These are phyloP conservation scores for Leccinum barrowsii DNA, from an alignment of 768 basidiomycete species.

Conservation along the genomic window DNA sequence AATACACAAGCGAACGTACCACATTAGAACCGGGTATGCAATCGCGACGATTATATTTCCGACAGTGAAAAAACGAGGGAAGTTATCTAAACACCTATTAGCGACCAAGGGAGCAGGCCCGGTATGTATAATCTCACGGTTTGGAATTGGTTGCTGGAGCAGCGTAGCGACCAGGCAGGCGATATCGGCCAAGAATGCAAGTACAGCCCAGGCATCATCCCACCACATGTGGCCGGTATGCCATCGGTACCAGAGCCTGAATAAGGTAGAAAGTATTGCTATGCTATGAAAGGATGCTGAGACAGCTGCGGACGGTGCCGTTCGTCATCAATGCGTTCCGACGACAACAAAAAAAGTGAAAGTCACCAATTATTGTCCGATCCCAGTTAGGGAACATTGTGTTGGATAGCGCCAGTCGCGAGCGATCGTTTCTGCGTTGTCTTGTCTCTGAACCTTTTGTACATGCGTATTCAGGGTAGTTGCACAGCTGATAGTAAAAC, in stretches of 20 bases:
- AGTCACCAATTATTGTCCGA: conserved; percentile 11
- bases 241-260: conserved; percentile 23
- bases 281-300: conserved; percentile 18
- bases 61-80: conserved; percentile 7
- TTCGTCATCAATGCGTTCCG: neutral
- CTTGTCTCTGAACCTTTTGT: neutral
- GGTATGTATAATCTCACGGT: neutral
- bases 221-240: conserved; percentile 21
- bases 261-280: conserved; percentile 21
- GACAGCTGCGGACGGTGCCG: conserved; percentile 2
- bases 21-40: conserved; percentile 18
- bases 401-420: neutral
- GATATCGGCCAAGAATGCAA: conserved; percentile 16
- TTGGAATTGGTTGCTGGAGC: conserved; percentile 8
- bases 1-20: conserved; percentile 1
- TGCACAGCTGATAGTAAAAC: neutral
- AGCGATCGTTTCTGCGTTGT: neutral
- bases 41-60: conserved; percentile 16
- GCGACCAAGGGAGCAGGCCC: neutral
- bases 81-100: neutral
- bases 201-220: conserved; percentile 22
- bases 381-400: conserved; percentile 18
- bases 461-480: neutral
- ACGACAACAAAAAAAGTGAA: neutral
- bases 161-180: conserved; percentile 2